phyloP scores from a whole-genome alignment of 2,329 filamentous ascomycete species.

The Zymoseptoria tritici region DNA sequence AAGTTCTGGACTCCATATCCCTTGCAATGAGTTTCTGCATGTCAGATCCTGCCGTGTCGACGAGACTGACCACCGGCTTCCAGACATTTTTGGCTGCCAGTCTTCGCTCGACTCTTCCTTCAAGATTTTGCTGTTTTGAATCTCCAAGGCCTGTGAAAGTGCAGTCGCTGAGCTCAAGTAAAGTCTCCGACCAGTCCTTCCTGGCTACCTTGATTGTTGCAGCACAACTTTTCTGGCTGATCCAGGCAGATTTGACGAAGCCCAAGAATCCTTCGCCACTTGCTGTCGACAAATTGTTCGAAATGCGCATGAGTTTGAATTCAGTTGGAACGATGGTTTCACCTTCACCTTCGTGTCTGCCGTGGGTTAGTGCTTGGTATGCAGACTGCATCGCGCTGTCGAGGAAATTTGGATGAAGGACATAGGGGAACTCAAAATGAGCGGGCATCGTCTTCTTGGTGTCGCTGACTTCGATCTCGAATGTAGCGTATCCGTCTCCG shows the following conservation, averaged over 20 bases:
- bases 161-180: background rate
- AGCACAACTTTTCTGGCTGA: background rate
- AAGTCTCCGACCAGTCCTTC: background rate
- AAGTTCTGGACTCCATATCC: background rate
- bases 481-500: background rate
- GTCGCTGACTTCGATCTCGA: constrained; percentile 3
- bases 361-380: background rate
- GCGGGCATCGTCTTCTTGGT: constrained; percentile 48
- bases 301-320: background rate
- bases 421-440: constrained; percentile 46
- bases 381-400: constrained; percentile 27
- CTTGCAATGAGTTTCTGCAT: background rate
- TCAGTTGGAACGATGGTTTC: background rate
- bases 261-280: background rate
- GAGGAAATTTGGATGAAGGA: constrained; percentile 51
- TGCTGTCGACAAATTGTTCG: background rate
- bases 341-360: background rate
- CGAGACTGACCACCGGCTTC: background rate
- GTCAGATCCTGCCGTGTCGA: background rate
- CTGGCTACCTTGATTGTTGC: background rate
- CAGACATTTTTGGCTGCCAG: background rate
- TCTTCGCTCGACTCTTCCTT: background rate
- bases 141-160: background rate
- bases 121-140: background rate
- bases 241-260: background rate